Percentiles rank a stretch among this genome's conserved stretches.
Evolutionary conservation across 768 basidiomycete genomes (phyloP).

Genomic region (Kwoniella bestiolae): DNA sequence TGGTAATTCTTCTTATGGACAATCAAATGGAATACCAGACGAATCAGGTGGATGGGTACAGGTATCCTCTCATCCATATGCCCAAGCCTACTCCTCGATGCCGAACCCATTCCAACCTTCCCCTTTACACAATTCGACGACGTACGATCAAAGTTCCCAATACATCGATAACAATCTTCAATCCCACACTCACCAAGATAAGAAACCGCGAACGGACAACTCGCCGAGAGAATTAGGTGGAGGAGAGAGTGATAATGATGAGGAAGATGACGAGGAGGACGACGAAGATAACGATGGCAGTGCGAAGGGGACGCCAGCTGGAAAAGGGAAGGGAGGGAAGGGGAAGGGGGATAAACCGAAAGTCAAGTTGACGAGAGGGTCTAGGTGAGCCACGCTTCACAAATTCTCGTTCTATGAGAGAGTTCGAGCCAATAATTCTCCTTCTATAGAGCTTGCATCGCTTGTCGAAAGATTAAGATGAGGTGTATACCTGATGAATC

Average conservation of each 20-base stretch:
- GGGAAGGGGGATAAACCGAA: conserved; percentile 42
- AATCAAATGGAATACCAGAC: conserved; percentile 4
- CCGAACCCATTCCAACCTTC: conserved; percentile 41
- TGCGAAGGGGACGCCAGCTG: conserved; percentile 22
- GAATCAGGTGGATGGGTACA: conserved; percentile 34
- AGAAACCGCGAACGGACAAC: conserved; percentile 24
- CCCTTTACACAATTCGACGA: conserved; percentile 28
- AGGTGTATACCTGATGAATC: conserved; percentile 54
- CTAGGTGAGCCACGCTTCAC: conserved; percentile 40
- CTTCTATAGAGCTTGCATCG: conserved; percentile 38
- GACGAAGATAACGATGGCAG: conserved; percentile 37
- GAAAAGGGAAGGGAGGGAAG: conserved; percentile 34
- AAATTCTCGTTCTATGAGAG: background rate
- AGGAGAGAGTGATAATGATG: conserved; percentile 46
- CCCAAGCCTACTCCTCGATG: conserved; percentile 40
- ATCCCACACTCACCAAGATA: conserved; percentile 20
- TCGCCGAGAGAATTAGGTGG: conserved; percentile 32
- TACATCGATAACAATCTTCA: conserved; percentile 14
- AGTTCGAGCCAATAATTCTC: background rate
- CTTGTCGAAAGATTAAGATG: conserved; percentile 56
- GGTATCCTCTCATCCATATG: conserved; percentile 47
- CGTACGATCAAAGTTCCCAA: conserved; percentile 17
- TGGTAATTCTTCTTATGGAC: background rate
- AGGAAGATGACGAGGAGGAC: conserved; percentile 49
- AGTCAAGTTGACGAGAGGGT: conserved; percentile 55